These are phyloP conservation scores for Parsonsia alboflavescens DNA, from an alignment of 257 asterid species.

Conservation along the genomic window DNA sequence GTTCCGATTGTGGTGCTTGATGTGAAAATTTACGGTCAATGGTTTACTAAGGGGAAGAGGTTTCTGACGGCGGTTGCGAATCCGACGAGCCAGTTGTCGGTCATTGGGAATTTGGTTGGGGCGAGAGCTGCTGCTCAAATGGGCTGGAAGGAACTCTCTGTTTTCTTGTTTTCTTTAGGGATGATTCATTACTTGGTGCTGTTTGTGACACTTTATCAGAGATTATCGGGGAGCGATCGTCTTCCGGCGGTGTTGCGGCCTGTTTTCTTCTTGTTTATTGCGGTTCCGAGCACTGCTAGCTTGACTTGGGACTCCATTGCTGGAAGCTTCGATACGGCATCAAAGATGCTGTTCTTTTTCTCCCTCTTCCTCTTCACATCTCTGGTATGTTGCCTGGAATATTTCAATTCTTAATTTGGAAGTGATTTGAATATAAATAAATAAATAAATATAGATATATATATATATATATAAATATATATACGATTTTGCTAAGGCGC, in stretches of 20 bases:
- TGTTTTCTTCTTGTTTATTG: slow-evolving; percentile 50
- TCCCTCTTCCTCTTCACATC: slow-evolving; percentile 57
- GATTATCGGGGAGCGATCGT: slow-evolving; percentile 45
- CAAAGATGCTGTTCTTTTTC: slow-evolving; percentile 68
- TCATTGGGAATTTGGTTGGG: slow-evolving; percentile 59
- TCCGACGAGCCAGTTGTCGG: slow-evolving; percentile 59
- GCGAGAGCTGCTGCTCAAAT: slow-evolving; percentile 69
- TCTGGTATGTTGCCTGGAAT: slow-evolving; percentile 29
- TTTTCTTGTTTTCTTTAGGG: slow-evolving; percentile 49
- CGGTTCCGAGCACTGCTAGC: slow-evolving; percentile 68
- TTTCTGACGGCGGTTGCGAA: slow-evolving; percentile 51
- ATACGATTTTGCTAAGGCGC: too few species aligned
- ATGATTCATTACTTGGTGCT: slow-evolving; percentile 71
- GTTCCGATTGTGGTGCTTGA: slow-evolving; percentile 48
- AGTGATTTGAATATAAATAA: too few species aligned
- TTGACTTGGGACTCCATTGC: slow-evolving; percentile 64
- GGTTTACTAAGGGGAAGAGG: slow-evolving; percentile 60
- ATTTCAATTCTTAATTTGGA: background rate
- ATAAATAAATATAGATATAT: too few species aligned
- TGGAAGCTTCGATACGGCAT: slow-evolving; percentile 46
- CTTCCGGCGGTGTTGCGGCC: slow-evolving; percentile 55
- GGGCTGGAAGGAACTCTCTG: slow-evolving; percentile 52
- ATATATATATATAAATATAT: too few species aligned
- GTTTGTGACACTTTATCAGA: slow-evolving; percentile 60
- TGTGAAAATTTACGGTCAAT: slow-evolving; percentile 61